These are phyloP conservation scores for Xerocomus brunneocitrinus DNA, from an alignment of 768 basidiomycete species.

Conservation along the genomic window DNA sequence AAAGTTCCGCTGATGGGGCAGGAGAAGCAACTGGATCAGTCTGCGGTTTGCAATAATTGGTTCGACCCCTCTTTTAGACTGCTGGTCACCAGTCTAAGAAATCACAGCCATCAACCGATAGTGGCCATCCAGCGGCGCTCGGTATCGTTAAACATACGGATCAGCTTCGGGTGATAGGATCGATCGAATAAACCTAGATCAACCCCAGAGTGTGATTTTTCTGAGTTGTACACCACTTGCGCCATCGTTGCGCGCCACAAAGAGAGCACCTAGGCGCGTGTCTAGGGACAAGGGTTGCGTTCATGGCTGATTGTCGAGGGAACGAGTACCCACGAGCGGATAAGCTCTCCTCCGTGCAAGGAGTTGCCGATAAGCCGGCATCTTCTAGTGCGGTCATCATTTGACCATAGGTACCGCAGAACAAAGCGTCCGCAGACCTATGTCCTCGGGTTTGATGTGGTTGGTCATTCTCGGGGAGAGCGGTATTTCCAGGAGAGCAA, in stretches of 20 bases:
- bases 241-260: conserved; percentile 33
- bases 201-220: conserved; percentile 41
- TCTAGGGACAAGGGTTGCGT: conserved; percentile 21
- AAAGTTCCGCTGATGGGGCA: no score
- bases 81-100: no score
- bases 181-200: not conserved
- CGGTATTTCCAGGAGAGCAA: conserved; percentile 20
- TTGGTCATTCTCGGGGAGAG: not conserved
- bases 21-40: no score
- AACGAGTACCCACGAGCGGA: conserved; percentile 27
- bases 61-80: not conserved
- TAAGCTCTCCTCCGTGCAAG: conserved; percentile 28
- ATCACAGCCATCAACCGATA: not conserved
- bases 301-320: not conserved
- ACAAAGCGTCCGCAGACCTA: conserved; percentile 30
- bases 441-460: conserved; percentile 8
- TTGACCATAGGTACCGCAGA: conserved; percentile 42
- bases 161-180: not conserved
- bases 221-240: conserved; percentile 32
- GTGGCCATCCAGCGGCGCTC: not conserved
- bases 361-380: conserved; percentile 34
- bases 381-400: conserved; percentile 35
- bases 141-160: not conserved
- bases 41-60: no score
- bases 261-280: conserved; percentile 39